phyloP scores from a whole-genome alignment of 2,329 filamentous ascomycete species.

The Saccharata proteae region DNA sequence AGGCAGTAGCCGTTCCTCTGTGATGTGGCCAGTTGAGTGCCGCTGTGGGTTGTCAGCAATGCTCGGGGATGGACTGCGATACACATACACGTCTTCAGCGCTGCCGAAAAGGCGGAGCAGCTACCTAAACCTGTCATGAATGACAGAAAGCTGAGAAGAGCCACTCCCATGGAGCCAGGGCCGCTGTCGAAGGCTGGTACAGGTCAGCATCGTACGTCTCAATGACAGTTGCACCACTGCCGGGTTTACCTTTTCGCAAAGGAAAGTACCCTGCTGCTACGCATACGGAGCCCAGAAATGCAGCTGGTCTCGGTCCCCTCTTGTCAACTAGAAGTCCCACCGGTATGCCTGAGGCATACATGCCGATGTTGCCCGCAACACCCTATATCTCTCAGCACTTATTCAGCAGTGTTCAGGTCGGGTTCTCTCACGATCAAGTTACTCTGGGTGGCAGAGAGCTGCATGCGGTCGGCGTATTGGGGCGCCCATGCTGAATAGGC shows the following conservation, averaged over 20 bases:
- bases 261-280: constrained; percentile 82
- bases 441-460: constrained; percentile 80
- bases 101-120: constrained; percentile 78
- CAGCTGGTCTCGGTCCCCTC: constrained; percentile 66
- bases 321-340: constrained; percentile 78
- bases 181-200: constrained; percentile 58
- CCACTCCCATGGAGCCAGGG: constrained; percentile 42
- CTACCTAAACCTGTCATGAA: constrained; percentile 80
- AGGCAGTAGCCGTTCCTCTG: constrained; percentile 85
- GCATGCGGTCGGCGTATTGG: constrained; percentile 78
- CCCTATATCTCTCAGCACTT: constrained; percentile 27
- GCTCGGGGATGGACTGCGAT: neutral
- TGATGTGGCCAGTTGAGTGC: constrained; percentile 87
- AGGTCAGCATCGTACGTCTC: constrained; percentile 16
- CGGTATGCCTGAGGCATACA: constrained; percentile 86
- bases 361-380: constrained; percentile 74
- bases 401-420: constrained; percentile 3
- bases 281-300: constrained; percentile 65
- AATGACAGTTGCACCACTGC: neutral
- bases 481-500: constrained; percentile 97
- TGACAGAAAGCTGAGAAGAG: constrained; percentile 64
- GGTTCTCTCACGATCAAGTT: constrained; percentile 64
- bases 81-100: constrained; percentile 58
- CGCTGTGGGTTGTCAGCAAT: constrained; percentile 36
- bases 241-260: constrained; percentile 46